A percentile compares a stretch with the other conserved stretches of the same genome.
Evolutionary conservation across 2,329 filamentous ascomycete genomes (phyloP).

Genomic region (Calonectria montana): DNA sequence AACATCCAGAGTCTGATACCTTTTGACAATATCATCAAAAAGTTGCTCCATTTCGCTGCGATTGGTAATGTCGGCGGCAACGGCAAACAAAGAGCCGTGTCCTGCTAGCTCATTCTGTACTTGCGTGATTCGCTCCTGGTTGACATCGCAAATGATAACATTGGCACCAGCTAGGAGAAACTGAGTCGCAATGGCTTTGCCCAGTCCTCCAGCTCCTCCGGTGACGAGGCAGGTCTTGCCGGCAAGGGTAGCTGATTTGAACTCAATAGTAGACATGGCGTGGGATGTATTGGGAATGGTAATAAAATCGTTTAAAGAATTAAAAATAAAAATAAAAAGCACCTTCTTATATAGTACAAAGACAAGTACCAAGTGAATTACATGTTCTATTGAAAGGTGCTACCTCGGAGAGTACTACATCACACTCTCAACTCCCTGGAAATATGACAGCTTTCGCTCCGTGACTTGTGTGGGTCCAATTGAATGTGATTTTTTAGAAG

Average conservation of each 20-base stretch:
- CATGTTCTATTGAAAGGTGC: background rate
- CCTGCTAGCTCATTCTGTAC: background rate
- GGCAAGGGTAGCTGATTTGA: background rate
- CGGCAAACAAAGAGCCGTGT: background rate
- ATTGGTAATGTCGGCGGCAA: background rate
- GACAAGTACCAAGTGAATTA: background rate
- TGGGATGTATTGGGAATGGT: background rate
- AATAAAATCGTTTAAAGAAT: background rate
- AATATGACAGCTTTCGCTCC: background rate
- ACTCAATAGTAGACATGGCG: background rate
- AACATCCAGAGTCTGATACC: background rate
- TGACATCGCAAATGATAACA: background rate
- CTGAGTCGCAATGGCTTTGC: background rate
- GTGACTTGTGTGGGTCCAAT: background rate
- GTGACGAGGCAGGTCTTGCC: background rate
- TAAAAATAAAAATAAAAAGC: background rate
- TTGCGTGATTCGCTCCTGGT: background rate
- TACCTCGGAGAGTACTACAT: background rate
- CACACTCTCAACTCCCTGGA: too few species aligned
- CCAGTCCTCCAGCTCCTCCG: background rate
- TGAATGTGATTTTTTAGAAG: background rate
- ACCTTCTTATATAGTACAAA: background rate
- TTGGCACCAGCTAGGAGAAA: background rate
- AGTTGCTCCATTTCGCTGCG: background rate
- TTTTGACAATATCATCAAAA: background rate